Evolutionary conservation across 495 filamentous ascomycete species (phyloP).

Genomic region (Xylaria grammica): DNA sequence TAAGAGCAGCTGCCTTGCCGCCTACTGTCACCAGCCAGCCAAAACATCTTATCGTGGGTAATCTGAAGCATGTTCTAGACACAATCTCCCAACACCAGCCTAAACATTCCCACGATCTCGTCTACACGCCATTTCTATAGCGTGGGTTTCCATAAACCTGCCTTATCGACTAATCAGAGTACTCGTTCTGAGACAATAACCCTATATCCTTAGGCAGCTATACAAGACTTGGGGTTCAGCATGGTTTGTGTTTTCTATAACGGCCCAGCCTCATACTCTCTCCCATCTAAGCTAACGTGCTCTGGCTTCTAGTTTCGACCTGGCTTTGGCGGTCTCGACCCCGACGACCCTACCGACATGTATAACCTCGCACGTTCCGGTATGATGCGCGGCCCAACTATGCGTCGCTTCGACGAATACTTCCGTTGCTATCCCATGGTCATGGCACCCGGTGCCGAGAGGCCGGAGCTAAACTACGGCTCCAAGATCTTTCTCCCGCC

Average conservation of each 20-base stretch:
- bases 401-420: constrained; percentile 89
- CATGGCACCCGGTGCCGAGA: constrained; percentile 92
- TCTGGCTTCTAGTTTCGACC: constrained; percentile 34
- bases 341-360: constrained; percentile 62
- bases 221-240: background rate
- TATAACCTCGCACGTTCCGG: constrained; percentile 49
- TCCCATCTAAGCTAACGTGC: constrained; percentile 15
- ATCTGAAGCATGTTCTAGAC: background rate
- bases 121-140: background rate
- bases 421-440: constrained; percentile 93
- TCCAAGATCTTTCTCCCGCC: constrained; percentile 97
- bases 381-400: constrained; percentile 39
- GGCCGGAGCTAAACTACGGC: constrained; percentile 90
- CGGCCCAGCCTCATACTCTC: background rate
- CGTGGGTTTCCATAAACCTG: background rate
- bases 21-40: background rate
- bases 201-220: constrained; percentile 7
- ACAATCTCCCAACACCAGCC: background rate
- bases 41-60: background rate
- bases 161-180: constrained; percentile 14
- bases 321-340: constrained; percentile 54
- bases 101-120: background rate
- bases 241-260: constrained; percentile 20
- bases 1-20: constrained; percentile 12
- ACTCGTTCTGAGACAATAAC: constrained; percentile 8